Evolutionary conservation across 345 rosid genomes (phyloP), one percentile per base, ranked within the genome.

Genomic region (Ceriops tagal): DNA sequence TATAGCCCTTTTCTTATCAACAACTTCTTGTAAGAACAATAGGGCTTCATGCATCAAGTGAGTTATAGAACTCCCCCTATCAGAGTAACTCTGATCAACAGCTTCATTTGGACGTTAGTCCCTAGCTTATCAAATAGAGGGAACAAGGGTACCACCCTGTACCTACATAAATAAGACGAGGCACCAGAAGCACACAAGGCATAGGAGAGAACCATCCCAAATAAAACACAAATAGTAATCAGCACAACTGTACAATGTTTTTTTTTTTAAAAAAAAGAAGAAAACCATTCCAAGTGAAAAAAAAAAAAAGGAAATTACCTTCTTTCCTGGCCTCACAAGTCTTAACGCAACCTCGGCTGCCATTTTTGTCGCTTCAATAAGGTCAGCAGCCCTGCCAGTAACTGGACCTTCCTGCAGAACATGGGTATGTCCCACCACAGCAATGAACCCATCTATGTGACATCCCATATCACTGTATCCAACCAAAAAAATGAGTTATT

Each of bases 331-430:
- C 75, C 93, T 89, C 4, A 95, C 97, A 53, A 95, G 98, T 86
- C 98, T 90, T 81, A 95, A 76, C 60, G 98, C 98, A 82, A 92
- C 99, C 83, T 95, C 98, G 67, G 98, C 97, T 18, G 98, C 97
- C 5, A 96, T 89, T 60, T 92, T 90, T 1, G 93, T 93, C 0
- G 99, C 99, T 22, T 92, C 90, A 76, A 95, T 81, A 71, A 89
- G 93, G 84, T 95, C 97, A 78, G 97, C 97, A 70, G 87, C 81
- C 71, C 90, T 88, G 51, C 96, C 96, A 15, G 58, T 86, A 34
- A 92, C 67, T 2, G 91, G 84, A 0, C 96, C 97, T 37, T 75
- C 87, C 72, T 88, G 97, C 67, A 92, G 73, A 76, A 85, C 96
- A 86, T 88, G 92, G 0, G 97, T 95, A 51, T 90, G 98, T 1